These are phyloP conservation scores for Saccharomycopsis fibuligera DNA, from an alignment of 805 yeast species.

Conservation along the genomic window DNA sequence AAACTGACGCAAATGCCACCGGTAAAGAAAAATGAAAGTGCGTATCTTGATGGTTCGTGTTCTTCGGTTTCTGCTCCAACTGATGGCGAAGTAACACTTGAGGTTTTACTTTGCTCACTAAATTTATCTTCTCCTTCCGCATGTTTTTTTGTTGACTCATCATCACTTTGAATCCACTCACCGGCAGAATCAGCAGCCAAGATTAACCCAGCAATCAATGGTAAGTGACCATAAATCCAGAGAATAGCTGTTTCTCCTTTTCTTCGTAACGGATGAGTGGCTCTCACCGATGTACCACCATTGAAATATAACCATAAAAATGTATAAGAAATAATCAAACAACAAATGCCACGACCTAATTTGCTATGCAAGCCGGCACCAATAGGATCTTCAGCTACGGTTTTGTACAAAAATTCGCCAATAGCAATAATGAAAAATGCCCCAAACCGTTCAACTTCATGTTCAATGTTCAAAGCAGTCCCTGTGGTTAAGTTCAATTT, in stretches of 20 bases:
- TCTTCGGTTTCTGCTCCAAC: slow-evolving; percentile 20
- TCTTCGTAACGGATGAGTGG: slow-evolving; percentile 50
- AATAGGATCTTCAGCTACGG: slow-evolving; percentile 44
- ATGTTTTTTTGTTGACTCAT: slow-evolving; percentile 22
- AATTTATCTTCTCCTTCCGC: slow-evolving; percentile 3
- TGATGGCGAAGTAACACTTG: background rate
- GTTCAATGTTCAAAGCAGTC: slow-evolving; percentile 60
- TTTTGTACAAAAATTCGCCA: slow-evolving; percentile 54
- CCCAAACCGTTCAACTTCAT: slow-evolving; percentile 55
- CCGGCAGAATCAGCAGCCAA: slow-evolving; percentile 57
- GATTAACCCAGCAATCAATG: slow-evolving; percentile 44
- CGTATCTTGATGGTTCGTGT: slow-evolving; percentile 32
- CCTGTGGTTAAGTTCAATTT: slow-evolving; percentile 38
- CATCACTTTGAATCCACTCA: slow-evolving; percentile 34
- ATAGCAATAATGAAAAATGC: slow-evolving; percentile 58
- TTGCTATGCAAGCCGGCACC: slow-evolving; percentile 39
- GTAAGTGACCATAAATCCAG: slow-evolving; percentile 45
- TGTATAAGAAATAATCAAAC: slow-evolving; percentile 42
- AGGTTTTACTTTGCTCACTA: background rate
- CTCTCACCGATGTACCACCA: slow-evolving; percentile 43
- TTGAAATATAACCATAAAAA: slow-evolving; percentile 49
- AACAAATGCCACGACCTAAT: slow-evolving; percentile 43
- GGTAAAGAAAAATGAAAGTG: slow-evolving; percentile 43
- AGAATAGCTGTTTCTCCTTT: slow-evolving; percentile 38
- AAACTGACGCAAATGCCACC: slow-evolving; percentile 47